Percentiles rank a stretch among this genome's conserved stretches.
Conservation (phyloP, 2,329 filamentous ascomycete genomes). For the Arthroderma uncinatum region DNA sequence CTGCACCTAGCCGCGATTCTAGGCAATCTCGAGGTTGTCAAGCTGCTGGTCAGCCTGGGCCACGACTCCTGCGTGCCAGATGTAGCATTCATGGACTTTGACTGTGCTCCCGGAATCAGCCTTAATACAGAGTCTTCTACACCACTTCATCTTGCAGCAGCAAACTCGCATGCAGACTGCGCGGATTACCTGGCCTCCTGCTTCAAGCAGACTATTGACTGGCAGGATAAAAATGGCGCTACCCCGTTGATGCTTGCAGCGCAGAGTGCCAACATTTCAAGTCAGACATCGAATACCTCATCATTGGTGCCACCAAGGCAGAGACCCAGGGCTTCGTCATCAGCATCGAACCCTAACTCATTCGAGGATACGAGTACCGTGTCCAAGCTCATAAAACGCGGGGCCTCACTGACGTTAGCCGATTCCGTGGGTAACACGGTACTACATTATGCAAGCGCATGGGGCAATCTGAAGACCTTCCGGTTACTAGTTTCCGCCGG, state of each 20-base stretch:
- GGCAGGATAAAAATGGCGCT: slow-evolving; percentile 55
- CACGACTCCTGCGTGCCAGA: slow-evolving; percentile 51
- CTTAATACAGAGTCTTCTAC: slow-evolving; percentile 73
- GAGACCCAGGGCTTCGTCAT: slow-evolving; percentile 13
- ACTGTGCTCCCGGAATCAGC: slow-evolving; percentile 45
- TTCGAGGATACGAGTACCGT: slow-evolving; percentile 22
- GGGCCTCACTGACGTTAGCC: slow-evolving; percentile 42
- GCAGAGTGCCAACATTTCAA: slow-evolving; percentile 18
- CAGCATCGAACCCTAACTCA: slow-evolving; percentile 16
- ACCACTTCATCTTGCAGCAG: slow-evolving; percentile 66
- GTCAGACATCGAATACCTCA: slow-evolving; percentile 13
- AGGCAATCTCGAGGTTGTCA: slow-evolving; percentile 58
- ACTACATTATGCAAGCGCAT: slow-evolving; percentile 73
- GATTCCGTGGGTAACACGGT: slow-evolving; percentile 75
- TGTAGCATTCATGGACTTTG: slow-evolving; percentile 19
- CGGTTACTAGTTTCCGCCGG: slow-evolving; percentile 67
- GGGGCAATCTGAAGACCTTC: slow-evolving; percentile 66
- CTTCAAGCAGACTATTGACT: slow-evolving; percentile 52
- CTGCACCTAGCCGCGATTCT: slow-evolving; percentile 69
- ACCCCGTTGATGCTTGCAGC: slow-evolving; percentile 37
- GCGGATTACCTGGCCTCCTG: slow-evolving; percentile 58
- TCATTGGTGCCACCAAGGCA: slow-evolving; percentile 18
- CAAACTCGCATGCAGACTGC: slow-evolving; percentile 58
- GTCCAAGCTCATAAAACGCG: slow-evolving; percentile 20
- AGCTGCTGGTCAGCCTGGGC: slow-evolving; percentile 58